A percentile compares a stretch with the other conserved stretches of the same genome.
These are phyloP conservation scores for Oropetium thomaeum DNA, from an alignment of 176 grass and related monocot species.

Conservation along the genomic window DNA sequence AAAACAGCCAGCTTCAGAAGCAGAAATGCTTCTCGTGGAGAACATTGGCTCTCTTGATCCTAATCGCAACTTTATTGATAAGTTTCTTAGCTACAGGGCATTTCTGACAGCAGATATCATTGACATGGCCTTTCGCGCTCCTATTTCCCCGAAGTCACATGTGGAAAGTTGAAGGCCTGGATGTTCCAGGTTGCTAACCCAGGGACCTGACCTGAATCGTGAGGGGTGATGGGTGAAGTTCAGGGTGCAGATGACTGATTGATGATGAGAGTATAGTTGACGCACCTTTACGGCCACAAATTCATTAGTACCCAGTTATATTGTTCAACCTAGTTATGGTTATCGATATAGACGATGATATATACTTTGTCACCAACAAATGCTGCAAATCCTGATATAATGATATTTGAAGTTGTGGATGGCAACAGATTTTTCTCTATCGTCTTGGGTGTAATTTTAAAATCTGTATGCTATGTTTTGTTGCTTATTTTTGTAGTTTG, in stretches of 20 bases:
- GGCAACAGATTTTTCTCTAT: neutral
- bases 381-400: neutral
- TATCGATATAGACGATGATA: neutral
- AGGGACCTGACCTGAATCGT: too few relatives aligned
- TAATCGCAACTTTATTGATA: conserved; percentile 69
- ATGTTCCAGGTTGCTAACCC: too few relatives aligned
- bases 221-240: conserved; percentile 95
- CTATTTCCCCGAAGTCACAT: neutral
- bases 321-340: neutral
- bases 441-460: neutral
- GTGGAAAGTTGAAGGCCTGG: neutral
- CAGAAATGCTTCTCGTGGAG: conserved; percentile 65
- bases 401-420: neutral
- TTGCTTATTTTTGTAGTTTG: neutral
- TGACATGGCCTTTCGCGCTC: conserved; percentile 62
- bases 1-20: conserved; percentile 62
- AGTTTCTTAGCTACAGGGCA: conserved; percentile 77
- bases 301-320: neutral
- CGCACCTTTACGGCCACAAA: neutral
- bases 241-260: neutral
- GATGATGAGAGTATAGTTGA: neutral
- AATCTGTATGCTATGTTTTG: neutral
- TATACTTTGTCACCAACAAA: neutral
- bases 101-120: conserved; percentile 70
- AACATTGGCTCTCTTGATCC: conserved; percentile 63